A percentile compares a stretch with the other conserved stretches of the same genome.
Conservation (phyloP, 2,329 filamentous ascomycete species). For the Zymoseptoria brevis region DNA sequence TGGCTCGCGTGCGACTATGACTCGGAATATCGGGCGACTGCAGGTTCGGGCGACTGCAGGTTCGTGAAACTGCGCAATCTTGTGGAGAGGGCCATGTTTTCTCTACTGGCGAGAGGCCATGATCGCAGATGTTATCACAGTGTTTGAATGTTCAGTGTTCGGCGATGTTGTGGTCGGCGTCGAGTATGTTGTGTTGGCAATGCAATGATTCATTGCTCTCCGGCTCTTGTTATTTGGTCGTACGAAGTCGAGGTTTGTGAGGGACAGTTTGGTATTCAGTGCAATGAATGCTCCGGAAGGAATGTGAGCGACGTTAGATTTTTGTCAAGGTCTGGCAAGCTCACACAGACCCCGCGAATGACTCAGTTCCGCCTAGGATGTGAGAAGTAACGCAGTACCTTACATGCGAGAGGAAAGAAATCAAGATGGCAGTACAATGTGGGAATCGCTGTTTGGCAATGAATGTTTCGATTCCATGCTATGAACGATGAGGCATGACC, state of each 20-base stretch:
- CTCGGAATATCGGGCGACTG: neutral
- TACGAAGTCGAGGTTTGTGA: neutral
- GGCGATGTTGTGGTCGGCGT: neutral
- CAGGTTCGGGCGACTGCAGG: neutral
- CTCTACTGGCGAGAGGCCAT: conserved; percentile 4
- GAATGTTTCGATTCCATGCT: neutral
- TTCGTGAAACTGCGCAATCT: conserved; percentile 1
- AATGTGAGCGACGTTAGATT: neutral
- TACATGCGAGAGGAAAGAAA: neutral
- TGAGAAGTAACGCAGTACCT: neutral
- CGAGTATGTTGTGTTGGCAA: neutral
- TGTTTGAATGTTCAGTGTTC: neutral
- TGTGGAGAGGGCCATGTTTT: neutral
- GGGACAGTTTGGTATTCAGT: neutral
- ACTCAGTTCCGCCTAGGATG: neutral
- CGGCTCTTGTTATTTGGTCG: neutral
- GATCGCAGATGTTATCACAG: neutral
- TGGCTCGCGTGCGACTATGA: neutral
- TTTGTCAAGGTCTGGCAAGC: neutral
- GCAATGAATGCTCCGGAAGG: neutral
- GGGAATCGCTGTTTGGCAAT: neutral
- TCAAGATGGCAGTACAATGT: neutral
- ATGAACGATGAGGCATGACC: neutral
- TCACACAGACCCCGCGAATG: neutral
- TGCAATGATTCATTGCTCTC: neutral